Conservation (phyloP, 345 rosid genomes). For the Conringia planisiliqua region DNA sequence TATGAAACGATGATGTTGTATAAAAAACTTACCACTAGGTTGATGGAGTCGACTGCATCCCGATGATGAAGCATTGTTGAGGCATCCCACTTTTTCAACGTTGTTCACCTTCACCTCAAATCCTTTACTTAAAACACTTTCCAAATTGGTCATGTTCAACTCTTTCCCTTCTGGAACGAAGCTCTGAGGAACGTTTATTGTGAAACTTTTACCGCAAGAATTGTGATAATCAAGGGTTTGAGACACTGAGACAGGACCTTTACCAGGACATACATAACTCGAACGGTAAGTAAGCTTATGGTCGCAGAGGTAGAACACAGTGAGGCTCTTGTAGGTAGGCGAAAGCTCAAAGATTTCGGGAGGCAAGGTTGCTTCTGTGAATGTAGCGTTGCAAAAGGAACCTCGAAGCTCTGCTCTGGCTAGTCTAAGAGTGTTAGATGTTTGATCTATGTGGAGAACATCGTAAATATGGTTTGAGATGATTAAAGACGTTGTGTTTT, state of each 20-base stretch:
- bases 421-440: not conserved
- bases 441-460: constrained; percentile 1
- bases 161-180: not conserved
- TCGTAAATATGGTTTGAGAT: not conserved
- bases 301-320: constrained; percentile 14
- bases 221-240: not conserved
- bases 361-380: not conserved
- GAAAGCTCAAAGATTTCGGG: not conserved
- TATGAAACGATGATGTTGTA: too few relatives aligned
- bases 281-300: not conserved
- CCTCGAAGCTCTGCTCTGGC: constrained; percentile 6
- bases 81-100: not conserved
- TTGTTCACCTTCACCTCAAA: constrained; percentile 30
- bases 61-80: not conserved
- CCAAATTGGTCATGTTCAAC: not conserved
- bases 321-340: not conserved
- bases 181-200: not conserved
- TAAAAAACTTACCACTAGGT: not conserved
- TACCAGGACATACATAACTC: constrained; percentile 3
- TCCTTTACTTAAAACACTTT: not conserved
- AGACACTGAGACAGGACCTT: not conserved
- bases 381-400: not conserved
- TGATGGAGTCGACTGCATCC: not conserved
- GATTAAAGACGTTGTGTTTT: not conserved
- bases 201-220: not conserved